phyloP scores from a whole-genome alignment of 2,329 filamentous ascomycete genomes.

The Diaporthe helianthi region DNA sequence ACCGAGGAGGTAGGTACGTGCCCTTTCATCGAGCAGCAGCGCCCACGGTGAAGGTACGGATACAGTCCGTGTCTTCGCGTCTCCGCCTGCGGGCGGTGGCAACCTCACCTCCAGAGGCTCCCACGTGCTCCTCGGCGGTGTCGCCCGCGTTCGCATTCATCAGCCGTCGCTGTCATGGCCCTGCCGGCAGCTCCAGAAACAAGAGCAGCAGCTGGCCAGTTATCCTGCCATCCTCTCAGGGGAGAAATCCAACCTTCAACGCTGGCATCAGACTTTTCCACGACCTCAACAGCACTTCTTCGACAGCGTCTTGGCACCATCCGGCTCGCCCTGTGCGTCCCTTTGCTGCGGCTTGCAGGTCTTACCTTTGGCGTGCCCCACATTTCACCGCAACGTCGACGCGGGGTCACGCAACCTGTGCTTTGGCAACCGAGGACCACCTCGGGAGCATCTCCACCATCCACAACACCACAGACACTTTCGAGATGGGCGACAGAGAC shows the following conservation, averaged over 20 bases:
- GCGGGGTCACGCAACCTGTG: conserved; percentile 33
- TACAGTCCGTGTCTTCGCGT: conserved; percentile 4
- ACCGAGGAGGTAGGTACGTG: too few relatives aligned
- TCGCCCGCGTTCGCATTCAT: not conserved
- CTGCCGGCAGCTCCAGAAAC: not conserved
- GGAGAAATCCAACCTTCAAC: not conserved
- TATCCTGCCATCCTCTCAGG: not conserved
- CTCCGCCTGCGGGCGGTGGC: conserved; percentile 12
- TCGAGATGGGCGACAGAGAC: conserved; percentile 65
- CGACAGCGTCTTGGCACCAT: not conserved
- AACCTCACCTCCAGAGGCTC: conserved; percentile 1
- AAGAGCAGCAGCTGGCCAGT: not conserved
- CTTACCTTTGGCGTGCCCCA: conserved; percentile 14
- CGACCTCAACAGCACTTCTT: not conserved
- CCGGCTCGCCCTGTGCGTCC: not conserved
- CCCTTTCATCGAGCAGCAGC: not conserved
- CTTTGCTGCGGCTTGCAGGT: conserved; percentile 19
- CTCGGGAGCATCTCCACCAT: conserved; percentile 40
- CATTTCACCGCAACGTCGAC: conserved; percentile 8
- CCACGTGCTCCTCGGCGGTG: not conserved
- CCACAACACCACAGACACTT: conserved; percentile 11
- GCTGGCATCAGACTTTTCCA: conserved; percentile 6
- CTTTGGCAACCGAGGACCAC: conserved; percentile 29
- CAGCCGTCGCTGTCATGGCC: not conserved
- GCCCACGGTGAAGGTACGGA: conserved; percentile 10